These are phyloP conservation scores for Colletotrichum sp. DNA, from an alignment of 2,329 filamentous ascomycete species.

Conservation along the genomic window DNA sequence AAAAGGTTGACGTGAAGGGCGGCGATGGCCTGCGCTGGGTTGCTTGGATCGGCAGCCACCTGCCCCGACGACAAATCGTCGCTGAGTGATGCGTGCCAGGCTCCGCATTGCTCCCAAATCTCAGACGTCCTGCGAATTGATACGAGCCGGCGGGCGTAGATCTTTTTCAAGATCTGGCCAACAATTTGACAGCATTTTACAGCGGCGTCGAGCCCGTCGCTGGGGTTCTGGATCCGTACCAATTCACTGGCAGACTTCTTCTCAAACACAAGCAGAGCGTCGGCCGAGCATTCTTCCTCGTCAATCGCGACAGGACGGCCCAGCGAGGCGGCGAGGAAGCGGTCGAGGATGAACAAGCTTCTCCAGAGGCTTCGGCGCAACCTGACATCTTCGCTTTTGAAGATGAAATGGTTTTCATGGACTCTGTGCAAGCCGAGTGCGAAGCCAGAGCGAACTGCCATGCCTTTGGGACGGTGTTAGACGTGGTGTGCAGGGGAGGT, in stretches of 20 bases:
- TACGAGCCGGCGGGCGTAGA: conserved; percentile 66
- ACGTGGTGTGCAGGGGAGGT: not conserved
- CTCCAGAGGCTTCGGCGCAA: conserved; percentile 66
- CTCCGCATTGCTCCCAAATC: conserved; percentile 58
- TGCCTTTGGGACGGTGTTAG: conserved; percentile 45
- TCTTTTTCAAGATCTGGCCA: conserved; percentile 60
- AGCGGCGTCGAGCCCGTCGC: conserved; percentile 54
- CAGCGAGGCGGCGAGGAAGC: conserved; percentile 66
- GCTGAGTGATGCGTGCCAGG: conserved; percentile 55
- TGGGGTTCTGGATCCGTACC: conserved; percentile 4
- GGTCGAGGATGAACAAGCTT: conserved; percentile 68
- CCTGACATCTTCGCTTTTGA: conserved; percentile 48
- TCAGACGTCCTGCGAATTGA: conserved; percentile 62
- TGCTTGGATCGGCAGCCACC: conserved; percentile 42
- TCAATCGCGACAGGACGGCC: conserved; percentile 67
- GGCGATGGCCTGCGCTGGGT: conserved; percentile 58
- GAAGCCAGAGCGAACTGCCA: conserved; percentile 68
- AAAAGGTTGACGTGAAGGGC: conserved; percentile 68
- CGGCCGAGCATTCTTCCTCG: conserved; percentile 65
- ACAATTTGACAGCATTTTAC: conserved; percentile 64
- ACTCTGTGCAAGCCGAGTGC: conserved; percentile 65
- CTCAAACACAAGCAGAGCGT: conserved; percentile 37
- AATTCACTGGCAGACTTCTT: conserved; percentile 16
- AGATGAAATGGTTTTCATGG: conserved; percentile 61
- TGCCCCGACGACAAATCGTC: conserved; percentile 55